A percentile compares a stretch with the other conserved stretches of the same genome.
These are phyloP conservation scores for Iris macrosiphon DNA, from an alignment of 106 monocot genomes.

Conservation along the genomic window DNA sequence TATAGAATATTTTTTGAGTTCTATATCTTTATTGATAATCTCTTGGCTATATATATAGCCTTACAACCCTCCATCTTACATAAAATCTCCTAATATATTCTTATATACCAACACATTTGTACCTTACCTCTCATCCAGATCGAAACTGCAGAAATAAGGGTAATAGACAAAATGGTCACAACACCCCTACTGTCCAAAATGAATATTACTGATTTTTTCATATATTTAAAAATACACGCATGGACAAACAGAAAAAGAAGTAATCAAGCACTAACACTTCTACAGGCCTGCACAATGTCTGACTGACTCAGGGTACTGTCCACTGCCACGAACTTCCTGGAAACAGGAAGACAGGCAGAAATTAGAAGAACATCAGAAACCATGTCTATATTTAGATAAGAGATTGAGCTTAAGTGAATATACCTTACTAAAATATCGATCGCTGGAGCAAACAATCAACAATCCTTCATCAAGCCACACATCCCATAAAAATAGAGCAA, in stretches of 20 bases:
- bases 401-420: not conserved
- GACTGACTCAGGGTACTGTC: constrained; percentile 51
- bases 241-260: not conserved
- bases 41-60: no score
- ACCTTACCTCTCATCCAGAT: constrained; percentile 50
- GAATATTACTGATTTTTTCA: not conserved
- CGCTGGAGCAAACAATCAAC: constrained; percentile 62
- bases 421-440: constrained; percentile 89
- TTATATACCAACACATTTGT: no score
- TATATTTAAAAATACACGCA: not conserved
- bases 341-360: not conserved
- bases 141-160: constrained; percentile 29
- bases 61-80: no score
- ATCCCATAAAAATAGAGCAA: constrained; percentile 83
- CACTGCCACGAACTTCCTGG: constrained; percentile 56
- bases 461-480: constrained; percentile 61
- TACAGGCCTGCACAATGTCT: constrained; percentile 62
- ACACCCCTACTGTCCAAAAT: not conserved
- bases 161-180: not conserved
- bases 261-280: constrained; percentile 47
- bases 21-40: no score
- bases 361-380: not conserved
- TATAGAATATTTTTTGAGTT: no score
- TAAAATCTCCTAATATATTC: no score
- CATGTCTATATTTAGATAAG: no score